Evolutionary conservation across 1,284 basidiomycete species (phyloP).

Genomic region (Phaffia rhodozyma): DNA sequence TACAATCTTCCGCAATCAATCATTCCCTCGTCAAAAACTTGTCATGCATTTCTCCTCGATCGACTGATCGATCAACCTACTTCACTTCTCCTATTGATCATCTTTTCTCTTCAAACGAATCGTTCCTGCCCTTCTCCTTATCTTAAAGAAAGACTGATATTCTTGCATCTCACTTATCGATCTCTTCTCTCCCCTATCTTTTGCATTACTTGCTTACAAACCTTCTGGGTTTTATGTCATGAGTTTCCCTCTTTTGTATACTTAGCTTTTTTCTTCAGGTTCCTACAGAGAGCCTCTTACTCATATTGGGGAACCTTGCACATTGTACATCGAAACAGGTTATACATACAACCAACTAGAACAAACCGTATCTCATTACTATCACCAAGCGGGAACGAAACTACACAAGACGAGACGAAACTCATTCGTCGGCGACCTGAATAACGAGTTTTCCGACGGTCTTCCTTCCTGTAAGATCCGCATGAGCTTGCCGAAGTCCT

Average conservation of each 20-base stretch:
- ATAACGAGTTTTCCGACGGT: conserved; percentile 15
- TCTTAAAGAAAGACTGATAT: no score
- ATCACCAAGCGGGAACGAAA: background rate
- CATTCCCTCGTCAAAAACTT: no score
- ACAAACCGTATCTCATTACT: background rate
- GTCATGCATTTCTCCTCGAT: no score
- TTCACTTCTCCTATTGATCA: no score
- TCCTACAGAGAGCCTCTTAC: background rate
- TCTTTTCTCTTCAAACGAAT: no score
- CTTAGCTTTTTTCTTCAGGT: background rate
- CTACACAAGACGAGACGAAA: background rate
- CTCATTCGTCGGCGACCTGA: conserved; percentile 2
- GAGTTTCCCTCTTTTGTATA: background rate
- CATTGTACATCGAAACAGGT: background rate
- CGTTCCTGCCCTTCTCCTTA: no score
- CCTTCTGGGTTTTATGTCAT: background rate
- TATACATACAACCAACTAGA: background rate
- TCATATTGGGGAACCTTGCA: no score
- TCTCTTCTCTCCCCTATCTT: background rate
- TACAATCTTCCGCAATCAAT: no score
- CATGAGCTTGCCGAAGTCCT: conserved; percentile 64
- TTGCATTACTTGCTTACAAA: background rate
- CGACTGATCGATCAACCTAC: no score
- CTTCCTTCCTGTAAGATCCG: conserved; percentile 56
- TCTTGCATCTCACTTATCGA: no score